Conservation (phyloP, 352 stramenopile species). For the Globisporangium abappressorium region DNA sequence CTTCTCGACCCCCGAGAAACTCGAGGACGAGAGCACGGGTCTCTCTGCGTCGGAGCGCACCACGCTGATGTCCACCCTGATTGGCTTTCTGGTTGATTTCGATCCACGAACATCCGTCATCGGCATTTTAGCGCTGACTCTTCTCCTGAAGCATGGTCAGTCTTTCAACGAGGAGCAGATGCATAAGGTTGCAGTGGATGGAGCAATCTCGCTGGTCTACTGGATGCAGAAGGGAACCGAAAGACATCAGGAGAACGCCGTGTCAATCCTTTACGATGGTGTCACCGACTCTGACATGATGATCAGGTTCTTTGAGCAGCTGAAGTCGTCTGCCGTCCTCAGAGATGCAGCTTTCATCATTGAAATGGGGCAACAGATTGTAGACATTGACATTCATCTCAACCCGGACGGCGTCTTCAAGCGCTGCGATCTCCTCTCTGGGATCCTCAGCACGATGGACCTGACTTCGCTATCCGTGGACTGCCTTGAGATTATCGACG, state of each 20-base stretch:
- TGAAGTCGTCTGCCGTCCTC: slow-evolving; percentile 44
- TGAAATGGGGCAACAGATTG: slow-evolving; percentile 62
- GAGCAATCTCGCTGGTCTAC: slow-evolving; percentile 67
- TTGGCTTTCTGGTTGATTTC: slow-evolving; percentile 67
- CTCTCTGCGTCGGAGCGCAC: slow-evolving; percentile 48
- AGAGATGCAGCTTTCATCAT: slow-evolving; percentile 61
- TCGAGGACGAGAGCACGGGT: slow-evolving; percentile 45
- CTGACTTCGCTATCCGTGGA: slow-evolving; percentile 38
- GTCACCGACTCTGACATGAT: slow-evolving; percentile 38
- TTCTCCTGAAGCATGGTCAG: slow-evolving; percentile 66
- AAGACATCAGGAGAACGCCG: slow-evolving; percentile 74
- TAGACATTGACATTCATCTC: slow-evolving; percentile 55
- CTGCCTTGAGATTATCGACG: slow-evolving; percentile 55
- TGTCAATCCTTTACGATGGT: slow-evolving; percentile 71
- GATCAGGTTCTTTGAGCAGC: slow-evolving; percentile 60
- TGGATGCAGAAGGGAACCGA: slow-evolving; percentile 86
- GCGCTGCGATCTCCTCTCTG: slow-evolving; percentile 52
- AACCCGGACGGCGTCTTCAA: slow-evolving; percentile 67
- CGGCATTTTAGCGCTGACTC: slow-evolving; percentile 58
- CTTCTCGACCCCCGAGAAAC: slow-evolving; percentile 50
- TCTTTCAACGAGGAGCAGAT: slow-evolving; percentile 53
- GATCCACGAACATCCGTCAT: slow-evolving; percentile 74
- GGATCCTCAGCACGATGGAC: slow-evolving; percentile 52
- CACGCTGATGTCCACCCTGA: slow-evolving; percentile 67
- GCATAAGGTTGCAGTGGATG: slow-evolving; percentile 70